Evolutionary conservation across 768 basidiomycete species (phyloP).

Genomic region (Tricholoma sp.): DNA sequence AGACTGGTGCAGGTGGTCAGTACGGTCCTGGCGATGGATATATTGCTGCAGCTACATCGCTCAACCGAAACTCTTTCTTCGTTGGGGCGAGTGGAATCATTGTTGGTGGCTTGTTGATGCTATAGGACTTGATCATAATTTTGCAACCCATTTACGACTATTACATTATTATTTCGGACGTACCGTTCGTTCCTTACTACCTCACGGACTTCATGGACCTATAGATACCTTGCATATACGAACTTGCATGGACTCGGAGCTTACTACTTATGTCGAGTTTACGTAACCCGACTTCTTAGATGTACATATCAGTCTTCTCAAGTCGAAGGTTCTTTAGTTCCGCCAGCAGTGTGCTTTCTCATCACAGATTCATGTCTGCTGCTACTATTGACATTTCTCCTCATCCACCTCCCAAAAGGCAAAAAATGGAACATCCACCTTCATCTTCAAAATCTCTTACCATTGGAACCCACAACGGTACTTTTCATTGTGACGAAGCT

Average conservation of each 20-base stretch:
- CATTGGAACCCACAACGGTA: slow-evolving; percentile 93
- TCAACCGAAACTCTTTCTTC: slow-evolving; percentile 40
- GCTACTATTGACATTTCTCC: slow-evolving; percentile 11
- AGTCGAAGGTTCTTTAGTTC: neutral
- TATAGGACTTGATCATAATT: neutral
- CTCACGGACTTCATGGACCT: neutral
- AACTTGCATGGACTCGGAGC: neutral
- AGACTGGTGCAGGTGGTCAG: slow-evolving; percentile 39
- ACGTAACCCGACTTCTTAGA: neutral
- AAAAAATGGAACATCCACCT: slow-evolving; percentile 33
- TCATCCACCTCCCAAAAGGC: slow-evolving; percentile 28
- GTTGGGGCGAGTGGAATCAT: slow-evolving; percentile 40
- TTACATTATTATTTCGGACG: neutral
- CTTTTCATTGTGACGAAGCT: slow-evolving; percentile 97
- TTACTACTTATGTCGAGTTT: neutral
- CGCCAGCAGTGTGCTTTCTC: neutral
- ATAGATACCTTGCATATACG: neutral
- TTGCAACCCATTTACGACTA: neutral
- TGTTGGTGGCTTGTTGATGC: slow-evolving; percentile 43
- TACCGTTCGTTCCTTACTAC: neutral
- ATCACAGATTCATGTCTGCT: slow-evolving; percentile 8
- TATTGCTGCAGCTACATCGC: slow-evolving; percentile 49
- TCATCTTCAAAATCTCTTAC: slow-evolving; percentile 3
- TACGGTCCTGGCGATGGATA: slow-evolving; percentile 69
- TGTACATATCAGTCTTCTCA: neutral